Conservation (phyloP, 225 moss, liverwort and hornwort genomes). For the Asterella californica region DNA sequence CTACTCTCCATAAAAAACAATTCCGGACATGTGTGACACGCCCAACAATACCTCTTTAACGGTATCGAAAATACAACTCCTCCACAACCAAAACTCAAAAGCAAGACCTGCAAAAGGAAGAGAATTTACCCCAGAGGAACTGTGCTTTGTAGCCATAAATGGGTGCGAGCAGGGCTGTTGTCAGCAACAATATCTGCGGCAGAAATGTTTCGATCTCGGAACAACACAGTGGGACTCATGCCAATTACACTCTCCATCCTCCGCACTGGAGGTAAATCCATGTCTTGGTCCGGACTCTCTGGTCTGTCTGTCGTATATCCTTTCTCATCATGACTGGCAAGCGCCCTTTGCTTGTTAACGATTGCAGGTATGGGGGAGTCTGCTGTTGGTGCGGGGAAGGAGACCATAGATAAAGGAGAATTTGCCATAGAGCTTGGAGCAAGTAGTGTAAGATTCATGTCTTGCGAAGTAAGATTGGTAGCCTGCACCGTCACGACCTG, state of each 20-base stretch:
- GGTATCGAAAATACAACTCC: neutral
- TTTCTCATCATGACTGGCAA: conserved; percentile 43
- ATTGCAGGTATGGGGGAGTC: conserved; percentile 51
- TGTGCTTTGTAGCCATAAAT: conserved; percentile 98
- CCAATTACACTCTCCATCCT: conserved; percentile 96
- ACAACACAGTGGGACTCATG: conserved; percentile 65
- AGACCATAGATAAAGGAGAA: conserved; percentile 62
- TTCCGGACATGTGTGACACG: neutral
- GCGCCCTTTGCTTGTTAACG: conserved; percentile 49
- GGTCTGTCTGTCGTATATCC: conserved; percentile 33
- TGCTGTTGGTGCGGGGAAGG: conserved; percentile 54
- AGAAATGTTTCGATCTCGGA: conserved; percentile 77
- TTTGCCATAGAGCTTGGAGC: conserved; percentile 89
- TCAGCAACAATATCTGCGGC: conserved; percentile 71
- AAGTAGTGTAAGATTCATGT: conserved; percentile 84
- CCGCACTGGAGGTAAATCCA: conserved; percentile 89
- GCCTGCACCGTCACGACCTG: conserved; percentile 97
- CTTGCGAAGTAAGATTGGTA: conserved; percentile 89
- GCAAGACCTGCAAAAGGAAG: no score
- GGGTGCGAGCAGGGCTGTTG: conserved; percentile 76
- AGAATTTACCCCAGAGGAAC: conserved; percentile 80
- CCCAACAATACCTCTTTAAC: neutral
- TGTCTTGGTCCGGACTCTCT: conserved; percentile 36
- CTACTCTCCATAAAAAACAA: neutral
- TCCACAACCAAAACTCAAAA: neutral